Evolutionary conservation across 495 filamentous ascomycete genomes (phyloP).

Genomic region (Penicillium longicatenatum): DNA sequence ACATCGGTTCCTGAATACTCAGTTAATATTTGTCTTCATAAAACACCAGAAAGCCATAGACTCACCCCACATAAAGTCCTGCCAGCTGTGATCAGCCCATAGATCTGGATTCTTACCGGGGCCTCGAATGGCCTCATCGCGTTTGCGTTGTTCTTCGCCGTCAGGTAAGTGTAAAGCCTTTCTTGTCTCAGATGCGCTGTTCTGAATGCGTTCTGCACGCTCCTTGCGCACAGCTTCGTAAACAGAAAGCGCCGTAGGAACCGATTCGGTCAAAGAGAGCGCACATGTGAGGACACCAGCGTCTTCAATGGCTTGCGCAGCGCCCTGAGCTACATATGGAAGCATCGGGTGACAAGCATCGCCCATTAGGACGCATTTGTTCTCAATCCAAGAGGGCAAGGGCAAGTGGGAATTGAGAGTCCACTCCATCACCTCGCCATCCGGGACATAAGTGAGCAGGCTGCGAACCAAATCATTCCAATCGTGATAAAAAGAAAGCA

Average conservation of each 20-base stretch:
- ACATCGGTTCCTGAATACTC: too few relatives aligned
- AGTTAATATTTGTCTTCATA: too few relatives aligned
- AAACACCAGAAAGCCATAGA: too few relatives aligned
- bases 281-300: constrained; percentile 41
- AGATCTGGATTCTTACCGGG: too few relatives aligned
- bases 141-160: too few relatives aligned
- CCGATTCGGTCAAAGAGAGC: not conserved
- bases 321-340: constrained; percentile 51
- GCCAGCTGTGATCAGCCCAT: too few relatives aligned
- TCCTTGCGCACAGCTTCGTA: not conserved
- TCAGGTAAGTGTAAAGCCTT: too few relatives aligned
- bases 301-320: constrained; percentile 50
- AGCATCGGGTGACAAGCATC: constrained; percentile 50
- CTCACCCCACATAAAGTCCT: too few relatives aligned
- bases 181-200: not conserved
- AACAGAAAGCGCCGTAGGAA: not conserved
- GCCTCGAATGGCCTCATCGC: too few relatives aligned
- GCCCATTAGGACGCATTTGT: constrained; percentile 47
- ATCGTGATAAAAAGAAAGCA: constrained; percentile 46
- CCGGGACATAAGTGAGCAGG: constrained; percentile 33
- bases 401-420: constrained; percentile 44
- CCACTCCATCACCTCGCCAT: constrained; percentile 47
- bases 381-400: constrained; percentile 36
- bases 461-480: constrained; percentile 42
- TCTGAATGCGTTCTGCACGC: not conserved